A percentile compares a stretch with the other conserved stretches of the same genome.
Conservation (phyloP, 1,139 yeast genomes). For the Candida sp. region DNA sequence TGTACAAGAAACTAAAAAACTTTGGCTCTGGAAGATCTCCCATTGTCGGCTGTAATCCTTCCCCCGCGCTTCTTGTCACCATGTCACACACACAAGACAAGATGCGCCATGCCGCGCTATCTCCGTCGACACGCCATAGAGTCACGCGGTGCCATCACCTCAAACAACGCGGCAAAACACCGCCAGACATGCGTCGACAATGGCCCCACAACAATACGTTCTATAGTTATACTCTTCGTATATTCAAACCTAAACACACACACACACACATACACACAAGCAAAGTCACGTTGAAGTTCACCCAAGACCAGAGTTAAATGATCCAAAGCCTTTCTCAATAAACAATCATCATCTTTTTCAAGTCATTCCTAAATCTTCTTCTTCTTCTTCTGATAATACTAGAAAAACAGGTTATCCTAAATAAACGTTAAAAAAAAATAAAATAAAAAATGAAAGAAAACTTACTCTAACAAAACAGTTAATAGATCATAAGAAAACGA, state of each 20-base stretch:
- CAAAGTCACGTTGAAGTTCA: constrained; percentile 1
- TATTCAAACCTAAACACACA: background rate
- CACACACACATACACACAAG: background rate
- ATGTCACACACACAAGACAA: background rate
- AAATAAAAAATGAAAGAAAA: constrained; percentile 3
- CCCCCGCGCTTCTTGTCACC: background rate
- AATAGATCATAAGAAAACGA: background rate
- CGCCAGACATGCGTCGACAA: no score
- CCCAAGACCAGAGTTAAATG: constrained; percentile 6
- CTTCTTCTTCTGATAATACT: no score
- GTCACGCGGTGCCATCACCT: background rate
- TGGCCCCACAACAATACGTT: no score
- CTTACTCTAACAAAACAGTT: background rate
- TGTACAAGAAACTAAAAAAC: background rate
- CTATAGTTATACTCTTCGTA: background rate
- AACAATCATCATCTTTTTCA: background rate
- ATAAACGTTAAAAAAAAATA: constrained; percentile 1
- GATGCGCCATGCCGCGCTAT: background rate
- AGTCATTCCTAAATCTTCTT: background rate
- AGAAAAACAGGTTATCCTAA: constrained; percentile 2
- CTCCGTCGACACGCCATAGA: background rate
- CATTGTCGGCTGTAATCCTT: background rate
- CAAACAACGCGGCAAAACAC: background rate
- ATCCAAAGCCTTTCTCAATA: background rate
- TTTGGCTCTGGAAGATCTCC: background rate